Base-by-base conservation (phyloP, 371 early-diverging fungal genomes). In the Mortierella polycephala region DNA sequence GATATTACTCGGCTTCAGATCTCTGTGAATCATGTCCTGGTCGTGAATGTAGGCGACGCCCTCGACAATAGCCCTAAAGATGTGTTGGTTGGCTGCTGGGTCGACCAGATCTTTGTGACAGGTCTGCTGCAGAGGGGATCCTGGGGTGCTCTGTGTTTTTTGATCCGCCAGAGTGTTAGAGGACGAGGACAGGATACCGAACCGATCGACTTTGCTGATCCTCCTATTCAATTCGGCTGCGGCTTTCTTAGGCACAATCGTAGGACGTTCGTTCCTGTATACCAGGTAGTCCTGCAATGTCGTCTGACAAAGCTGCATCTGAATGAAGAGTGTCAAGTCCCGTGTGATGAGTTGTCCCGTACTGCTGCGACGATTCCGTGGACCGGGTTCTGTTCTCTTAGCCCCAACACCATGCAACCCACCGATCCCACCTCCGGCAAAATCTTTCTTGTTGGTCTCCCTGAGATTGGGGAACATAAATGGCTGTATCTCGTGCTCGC, bases 241-340 rank as follows among this genome's bases (percentile, higher is more conserved):
- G 9, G 56, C 49, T 42, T 44, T 41, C 16, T n/a, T 52, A 5
- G 64, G 39, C 16, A 58, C 18, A 13, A 61, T 21, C 23, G 41
- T 39, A 9, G 79, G 73, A 0, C 71, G 75, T 14, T 69, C 83
- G 54, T 92, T 87, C 8, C 91, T 83, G 41, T 83, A 84, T 37
- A 67, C 58, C 0, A 91, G 69, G 39, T 84, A 91, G 74, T 91
- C 89, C 50, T 85, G 84, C 30, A 91, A 80, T 0, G 87, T 92
- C 60, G 91, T 89, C 67, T 90, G 90, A 75, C 95, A 95, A 23
- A 95, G 84, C 69, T 95, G 93, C 95, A 95, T 95, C 77, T 95
- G 94, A 62, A 95, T 93, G 72, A 90, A 93, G 16, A 95, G 75
- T 0, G 90, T 89, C 70, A 91, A 87, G n/a, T 82, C 83, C 12